Base-by-base conservation (phyloP, 2,329 filamentous ascomycete genomes). In the Curvularia verruculosa region DNA sequence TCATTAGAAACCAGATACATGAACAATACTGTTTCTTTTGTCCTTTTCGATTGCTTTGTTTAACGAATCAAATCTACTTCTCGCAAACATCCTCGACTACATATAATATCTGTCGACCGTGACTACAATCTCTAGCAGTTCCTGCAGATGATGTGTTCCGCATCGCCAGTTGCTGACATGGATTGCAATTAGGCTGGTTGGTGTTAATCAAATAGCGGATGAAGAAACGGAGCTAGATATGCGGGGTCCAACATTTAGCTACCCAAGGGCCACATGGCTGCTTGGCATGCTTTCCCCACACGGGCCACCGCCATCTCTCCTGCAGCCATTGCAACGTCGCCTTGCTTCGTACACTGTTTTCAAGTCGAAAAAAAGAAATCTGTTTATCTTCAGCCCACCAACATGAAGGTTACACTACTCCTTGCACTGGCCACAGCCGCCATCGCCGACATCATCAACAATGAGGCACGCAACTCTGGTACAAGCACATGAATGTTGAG, bases 381-480 rank as follows among this genome's bases (percentile, higher is more conserved):
- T 23, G 40, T 19, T 41, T 15, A 48, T 28, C 28, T 12, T 10
- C 23, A 19, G 12, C 13, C 28, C 31, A 2, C 7, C 55, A 70
- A 40, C 6, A 83, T 83, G 81, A 81, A 78, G 69, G 61, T 80
- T 54, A 69, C 80, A 54, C 65, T 79, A 61, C 68, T 85, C 59
- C 72, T 80, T 65, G 74, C 81, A 55, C 69, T 84, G 59, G 79
- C 86, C 61, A 82, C 85, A 48, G 74, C 78, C 57, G 78, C 78
- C 26, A 45, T 71, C 39, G 70, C 68, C 29, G 63, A 70, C 39
- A 67, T 68, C 54, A 71, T 73, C 63, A 73, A 73, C 65, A 73
- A 73, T 26, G 70, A 72, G 49, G 70, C 60, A 64, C 52, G 36
- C 28, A 36, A 37, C 36, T 18, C 29, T 9, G 18, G 40, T 19